phyloP scores from a whole-genome alignment of 2,329 filamentous ascomycete species.

The Claviceps capensis region DNA sequence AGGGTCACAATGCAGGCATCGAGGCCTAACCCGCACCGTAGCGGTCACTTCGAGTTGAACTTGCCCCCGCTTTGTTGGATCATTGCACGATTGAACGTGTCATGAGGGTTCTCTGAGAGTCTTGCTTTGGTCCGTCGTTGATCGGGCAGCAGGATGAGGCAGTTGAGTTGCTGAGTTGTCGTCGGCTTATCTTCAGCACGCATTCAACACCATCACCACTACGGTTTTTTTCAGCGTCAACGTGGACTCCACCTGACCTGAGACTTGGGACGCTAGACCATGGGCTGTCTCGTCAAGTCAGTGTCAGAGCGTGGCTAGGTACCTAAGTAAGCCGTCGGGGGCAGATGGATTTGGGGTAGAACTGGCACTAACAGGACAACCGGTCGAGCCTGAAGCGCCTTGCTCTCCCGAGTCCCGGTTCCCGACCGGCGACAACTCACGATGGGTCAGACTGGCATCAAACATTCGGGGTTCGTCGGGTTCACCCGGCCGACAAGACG shows the following conservation, averaged over 20 bases:
- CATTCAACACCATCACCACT: not conserved
- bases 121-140: not conserved
- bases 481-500: not conserved
- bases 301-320: not conserved
- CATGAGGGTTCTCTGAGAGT: not conserved
- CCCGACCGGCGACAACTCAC: not conserved
- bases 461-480: not conserved
- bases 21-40: constrained; percentile 7
- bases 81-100: not conserved
- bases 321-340: not conserved
- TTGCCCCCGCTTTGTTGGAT: constrained; percentile 3
- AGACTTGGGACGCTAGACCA: not conserved
- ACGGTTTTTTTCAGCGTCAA: not conserved
- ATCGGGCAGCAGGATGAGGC: not conserved
- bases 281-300: not conserved
- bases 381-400: not conserved
- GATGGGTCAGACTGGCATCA: not conserved
- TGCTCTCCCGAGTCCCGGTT: not conserved
- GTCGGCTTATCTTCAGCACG: not conserved
- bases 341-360: not conserved
- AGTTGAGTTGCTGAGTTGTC: not conserved
- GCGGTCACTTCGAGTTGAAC: constrained; percentile 1
- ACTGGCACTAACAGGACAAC: not conserved
- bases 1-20: constrained; percentile 1
- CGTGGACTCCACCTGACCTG: not conserved